Evolutionary conservation across 768 basidiomycete species (phyloP).

Genomic region (Mycena vulgaris): DNA sequence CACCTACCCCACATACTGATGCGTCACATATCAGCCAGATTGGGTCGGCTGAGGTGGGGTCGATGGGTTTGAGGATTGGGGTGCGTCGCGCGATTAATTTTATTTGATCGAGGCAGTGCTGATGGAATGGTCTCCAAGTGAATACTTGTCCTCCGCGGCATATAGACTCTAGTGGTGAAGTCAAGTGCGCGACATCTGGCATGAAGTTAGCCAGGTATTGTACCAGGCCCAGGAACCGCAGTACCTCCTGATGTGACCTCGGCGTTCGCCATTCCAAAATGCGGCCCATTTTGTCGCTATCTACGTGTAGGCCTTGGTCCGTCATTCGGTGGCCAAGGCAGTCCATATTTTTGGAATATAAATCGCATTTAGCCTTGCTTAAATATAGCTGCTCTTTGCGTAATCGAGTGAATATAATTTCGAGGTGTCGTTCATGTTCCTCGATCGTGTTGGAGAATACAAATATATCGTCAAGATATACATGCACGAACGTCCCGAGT

Average conservation of each 20-base stretch:
- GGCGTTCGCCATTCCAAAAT: constrained; percentile 1
- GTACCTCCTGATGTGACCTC: background rate
- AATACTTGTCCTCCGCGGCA: background rate
- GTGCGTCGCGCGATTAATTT: background rate
- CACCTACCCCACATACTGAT: background rate
- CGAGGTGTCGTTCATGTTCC: background rate
- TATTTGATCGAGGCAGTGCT: background rate
- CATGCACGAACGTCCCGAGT: constrained; percentile 41
- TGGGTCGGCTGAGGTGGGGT: background rate
- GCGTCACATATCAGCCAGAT: constrained; percentile 12
- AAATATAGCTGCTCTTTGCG: background rate
- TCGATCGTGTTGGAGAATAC: background rate
- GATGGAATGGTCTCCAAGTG: background rate
- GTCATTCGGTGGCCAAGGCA: background rate
- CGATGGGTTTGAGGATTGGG: constrained; percentile 1
- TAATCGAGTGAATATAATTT: background rate
- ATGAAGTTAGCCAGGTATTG: constrained; percentile 5
- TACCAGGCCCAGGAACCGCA: background rate
- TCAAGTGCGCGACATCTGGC: constrained; percentile 6
- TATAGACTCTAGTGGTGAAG: background rate
- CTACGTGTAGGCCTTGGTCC: background rate
- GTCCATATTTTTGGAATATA: background rate
- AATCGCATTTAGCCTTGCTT: constrained; percentile 1
- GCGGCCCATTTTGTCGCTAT: background rate
- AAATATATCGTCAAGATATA: background rate